Conservation (phyloP, 345 rosid genomes). For the Populus deltoides region DNA sequence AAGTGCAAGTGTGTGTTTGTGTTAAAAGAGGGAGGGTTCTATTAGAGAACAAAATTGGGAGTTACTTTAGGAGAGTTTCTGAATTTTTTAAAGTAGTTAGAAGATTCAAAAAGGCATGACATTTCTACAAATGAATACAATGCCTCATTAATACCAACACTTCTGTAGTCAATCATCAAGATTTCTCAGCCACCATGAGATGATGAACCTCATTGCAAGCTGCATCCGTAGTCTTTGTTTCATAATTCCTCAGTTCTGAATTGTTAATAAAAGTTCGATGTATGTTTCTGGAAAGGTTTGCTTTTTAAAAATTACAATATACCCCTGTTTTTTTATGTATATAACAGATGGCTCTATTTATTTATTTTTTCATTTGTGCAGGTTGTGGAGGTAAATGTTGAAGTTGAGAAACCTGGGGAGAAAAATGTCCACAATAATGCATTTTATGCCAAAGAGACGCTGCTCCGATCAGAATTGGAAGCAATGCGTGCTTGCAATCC, state of each 20-base stretch:
- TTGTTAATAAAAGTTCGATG: background rate
- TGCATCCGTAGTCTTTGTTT: background rate
- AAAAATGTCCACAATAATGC: slow-evolving; percentile 85
- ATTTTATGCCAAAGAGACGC: slow-evolving; percentile 75
- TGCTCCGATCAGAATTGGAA: slow-evolving; percentile 67
- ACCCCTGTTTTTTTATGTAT: background rate
- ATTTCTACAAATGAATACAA: background rate
- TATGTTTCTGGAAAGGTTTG: background rate
- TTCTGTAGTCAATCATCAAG: background rate
- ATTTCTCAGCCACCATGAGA: background rate
- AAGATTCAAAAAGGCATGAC: too few species aligned
- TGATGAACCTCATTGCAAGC: background rate
- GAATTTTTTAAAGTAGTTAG: background rate
- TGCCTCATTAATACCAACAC: background rate
- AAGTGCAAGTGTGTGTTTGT: background rate
- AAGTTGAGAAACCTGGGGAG: slow-evolving; percentile 74
- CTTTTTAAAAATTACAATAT: too few species aligned
- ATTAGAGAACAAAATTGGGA: background rate
- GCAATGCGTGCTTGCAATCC: slow-evolving; percentile 87
- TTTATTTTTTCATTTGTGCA: slow-evolving; percentile 16
- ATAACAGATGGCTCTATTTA: background rate
- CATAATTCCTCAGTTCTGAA: background rate
- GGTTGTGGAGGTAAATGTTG: slow-evolving; percentile 84
- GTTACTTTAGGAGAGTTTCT: background rate
- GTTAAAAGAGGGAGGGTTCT: background rate